These are phyloP conservation scores for Sechiopsis laciniata DNA, from an alignment of 306 rosid genomes.

Conservation along the genomic window DNA sequence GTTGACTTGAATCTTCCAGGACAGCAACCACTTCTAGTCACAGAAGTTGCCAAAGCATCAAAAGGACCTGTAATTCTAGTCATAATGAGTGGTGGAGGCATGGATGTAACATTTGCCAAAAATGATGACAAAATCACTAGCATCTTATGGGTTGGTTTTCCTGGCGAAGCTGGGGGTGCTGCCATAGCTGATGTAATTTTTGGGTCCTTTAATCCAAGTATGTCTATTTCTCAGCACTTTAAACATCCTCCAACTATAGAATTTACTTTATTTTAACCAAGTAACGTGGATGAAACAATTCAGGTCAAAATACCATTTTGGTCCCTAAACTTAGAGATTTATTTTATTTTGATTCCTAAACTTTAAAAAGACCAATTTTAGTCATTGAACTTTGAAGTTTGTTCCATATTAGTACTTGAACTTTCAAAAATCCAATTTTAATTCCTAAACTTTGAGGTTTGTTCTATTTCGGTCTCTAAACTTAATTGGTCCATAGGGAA, in stretches of 20 bases:
- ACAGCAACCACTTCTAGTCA: slow-evolving; percentile 60
- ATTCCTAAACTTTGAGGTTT: too few relatives aligned
- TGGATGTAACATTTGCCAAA: slow-evolving; percentile 84
- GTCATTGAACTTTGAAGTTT: too few relatives aligned
- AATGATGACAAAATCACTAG: slow-evolving; percentile 58
- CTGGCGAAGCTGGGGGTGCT: slow-evolving; percentile 99
- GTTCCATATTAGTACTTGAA: too few relatives aligned
- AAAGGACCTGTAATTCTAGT: slow-evolving; percentile 87
- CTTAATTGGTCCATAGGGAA: too few relatives aligned
- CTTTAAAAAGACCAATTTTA: too few relatives aligned
- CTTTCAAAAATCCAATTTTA: too few relatives aligned
- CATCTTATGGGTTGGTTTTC: slow-evolving; percentile 97
- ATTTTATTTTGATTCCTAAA: too few relatives aligned
- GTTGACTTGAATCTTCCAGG: slow-evolving; percentile 74
- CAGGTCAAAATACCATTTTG: too few relatives aligned
- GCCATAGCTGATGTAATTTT: slow-evolving; percentile 90
- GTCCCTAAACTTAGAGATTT: too few relatives aligned
- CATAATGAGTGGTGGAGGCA: slow-evolving; percentile 97
- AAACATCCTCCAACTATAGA: neutral
- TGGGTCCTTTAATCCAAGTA: slow-evolving; percentile 78
- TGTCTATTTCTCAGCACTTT: slow-evolving; percentile 23
- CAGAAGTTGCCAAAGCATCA: slow-evolving; percentile 68
- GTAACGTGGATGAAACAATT: neutral
- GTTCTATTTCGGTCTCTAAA: too few relatives aligned
- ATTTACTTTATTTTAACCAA: neutral